A percentile compares a stretch with the other conserved stretches of the same genome.
Evolutionary conservation across 768 basidiomycete genomes (phyloP).

Genomic region (Podaxis carcinomalis): DNA sequence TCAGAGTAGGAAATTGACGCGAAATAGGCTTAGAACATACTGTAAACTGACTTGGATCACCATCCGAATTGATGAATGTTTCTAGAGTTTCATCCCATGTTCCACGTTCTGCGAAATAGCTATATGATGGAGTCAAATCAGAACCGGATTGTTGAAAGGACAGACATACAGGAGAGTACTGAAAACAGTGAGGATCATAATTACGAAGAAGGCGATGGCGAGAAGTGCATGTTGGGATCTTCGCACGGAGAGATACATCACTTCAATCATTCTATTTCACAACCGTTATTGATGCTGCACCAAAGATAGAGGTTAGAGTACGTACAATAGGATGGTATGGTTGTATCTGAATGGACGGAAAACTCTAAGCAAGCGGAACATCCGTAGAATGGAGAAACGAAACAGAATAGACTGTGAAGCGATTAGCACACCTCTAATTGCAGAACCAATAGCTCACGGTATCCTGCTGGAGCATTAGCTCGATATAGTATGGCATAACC

Average conservation of each 20-base stretch:
- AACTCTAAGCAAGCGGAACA: constrained; percentile 84
- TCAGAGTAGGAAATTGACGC: background rate
- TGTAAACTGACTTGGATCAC: constrained; percentile 76
- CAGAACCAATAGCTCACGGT: constrained; percentile 42
- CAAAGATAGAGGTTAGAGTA: constrained; percentile 10
- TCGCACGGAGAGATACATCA: constrained; percentile 87
- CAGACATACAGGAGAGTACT: constrained; percentile 71
- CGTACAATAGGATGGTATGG: constrained; percentile 77
- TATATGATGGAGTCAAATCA: constrained; percentile 17
- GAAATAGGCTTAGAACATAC: constrained; percentile 30
- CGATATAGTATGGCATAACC: constrained; percentile 87
- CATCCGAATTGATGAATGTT: constrained; percentile 81
- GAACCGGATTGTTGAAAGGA: background rate
- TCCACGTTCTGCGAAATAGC: constrained; percentile 88
- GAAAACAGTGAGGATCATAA: constrained; percentile 84
- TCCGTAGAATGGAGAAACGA: constrained; percentile 86
- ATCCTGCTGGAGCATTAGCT: constrained; percentile 78
- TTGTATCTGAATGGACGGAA: constrained; percentile 88
- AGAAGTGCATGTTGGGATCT: constrained; percentile 84
- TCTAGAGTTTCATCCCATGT: constrained; percentile 82
- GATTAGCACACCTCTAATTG: background rate
- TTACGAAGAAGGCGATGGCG: constrained; percentile 84
- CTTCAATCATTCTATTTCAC: constrained; percentile 68
- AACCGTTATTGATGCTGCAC: background rate
- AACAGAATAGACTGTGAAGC: constrained; percentile 65